Percentiles rank a stretch among this genome's conserved stretches.
Evolutionary conservation across 2,329 filamentous ascomycete species (phyloP).

Genomic region (Botrytis medusae): DNA sequence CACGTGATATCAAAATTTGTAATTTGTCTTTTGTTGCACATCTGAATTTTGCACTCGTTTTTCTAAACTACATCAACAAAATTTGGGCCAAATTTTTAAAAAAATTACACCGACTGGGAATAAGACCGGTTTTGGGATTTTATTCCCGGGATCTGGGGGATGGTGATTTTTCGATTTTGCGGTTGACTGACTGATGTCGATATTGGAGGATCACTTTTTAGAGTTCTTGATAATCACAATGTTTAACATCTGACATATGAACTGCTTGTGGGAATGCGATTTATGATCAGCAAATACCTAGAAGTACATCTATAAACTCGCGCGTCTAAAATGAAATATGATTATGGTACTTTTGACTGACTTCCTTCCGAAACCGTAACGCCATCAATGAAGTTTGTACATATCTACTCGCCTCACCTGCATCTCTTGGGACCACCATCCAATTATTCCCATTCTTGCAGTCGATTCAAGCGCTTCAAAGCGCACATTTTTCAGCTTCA

Average conservation of each 20-base stretch:
- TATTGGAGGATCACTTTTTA: neutral
- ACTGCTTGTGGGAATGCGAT: neutral
- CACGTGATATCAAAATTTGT: neutral
- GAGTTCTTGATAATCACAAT: neutral
- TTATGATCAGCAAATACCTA: neutral
- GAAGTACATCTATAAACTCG: neutral
- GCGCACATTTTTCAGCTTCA: neutral
- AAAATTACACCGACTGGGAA: neutral
- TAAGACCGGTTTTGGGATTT: neutral
- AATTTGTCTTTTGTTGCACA: neutral
- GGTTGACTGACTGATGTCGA: neutral
- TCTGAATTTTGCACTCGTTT: neutral
- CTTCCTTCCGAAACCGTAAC: neutral
- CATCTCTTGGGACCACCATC: neutral
- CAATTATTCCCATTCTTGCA: neutral
- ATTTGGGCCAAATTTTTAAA: neutral
- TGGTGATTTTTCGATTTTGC: neutral
- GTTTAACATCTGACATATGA: neutral
- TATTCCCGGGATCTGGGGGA: neutral
- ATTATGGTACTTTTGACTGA: neutral
- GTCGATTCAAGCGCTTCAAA: neutral
- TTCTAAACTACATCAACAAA: neutral
- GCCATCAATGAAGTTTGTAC: constrained; percentile 2
- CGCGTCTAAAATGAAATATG: neutral
- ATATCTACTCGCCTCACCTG: neutral